Evolutionary conservation across 176 grass and related monocot genomes (phyloP), one percentile per base, ranked within the genome.

Genomic region (Eragrostis curvula): DNA sequence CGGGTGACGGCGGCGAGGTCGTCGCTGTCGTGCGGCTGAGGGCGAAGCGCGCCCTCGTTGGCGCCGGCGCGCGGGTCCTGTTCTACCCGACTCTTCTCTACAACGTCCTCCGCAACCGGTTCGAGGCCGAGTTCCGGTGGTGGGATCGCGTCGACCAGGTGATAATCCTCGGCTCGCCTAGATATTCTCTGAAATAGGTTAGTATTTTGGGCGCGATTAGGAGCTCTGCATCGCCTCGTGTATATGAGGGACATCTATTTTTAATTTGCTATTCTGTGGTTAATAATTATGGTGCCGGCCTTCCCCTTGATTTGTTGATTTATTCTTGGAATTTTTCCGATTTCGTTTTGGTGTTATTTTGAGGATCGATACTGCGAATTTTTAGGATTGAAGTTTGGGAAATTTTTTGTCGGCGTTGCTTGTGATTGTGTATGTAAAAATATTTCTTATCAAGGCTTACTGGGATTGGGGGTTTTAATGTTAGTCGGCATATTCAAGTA

Each of bases 111-210:
- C 88, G 96, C 64, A 95, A 98, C 85, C 92, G 83, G 13, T 89
- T 93, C 40, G 81, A 98, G 76, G 60, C 87, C 2, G 93, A 95
- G 47, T 98, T 98, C 78, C 81, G 93, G 45, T 98, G 96, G 96
- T 98, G 96, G 96, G 96, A 98, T 72, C 71, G 86, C 84, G 87
- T 98, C 49, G 93, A 95, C 72, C 74, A 93, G 96, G 96, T 99
- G 28, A 44, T 50, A 3, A 10, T 60, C 57, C 74, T 80, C 27
- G 78, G 84, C 76, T 84, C 87, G 23, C 55, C 51, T 32, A 48
- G 63, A 3, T 21, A 12, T 45, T 42, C 83, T 27, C 17, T 67
- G 36, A 47, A 80, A 23, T 77, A 30, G 21, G 39, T 30, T 43
- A 9, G 57, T 42, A 21, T 45, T 87, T 74, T 52, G 67, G 74